Evolutionary conservation across 331 rosid species (phyloP), one percentile per base, ranked within the genome.

Genomic region (Dryas integrifolia): DNA sequence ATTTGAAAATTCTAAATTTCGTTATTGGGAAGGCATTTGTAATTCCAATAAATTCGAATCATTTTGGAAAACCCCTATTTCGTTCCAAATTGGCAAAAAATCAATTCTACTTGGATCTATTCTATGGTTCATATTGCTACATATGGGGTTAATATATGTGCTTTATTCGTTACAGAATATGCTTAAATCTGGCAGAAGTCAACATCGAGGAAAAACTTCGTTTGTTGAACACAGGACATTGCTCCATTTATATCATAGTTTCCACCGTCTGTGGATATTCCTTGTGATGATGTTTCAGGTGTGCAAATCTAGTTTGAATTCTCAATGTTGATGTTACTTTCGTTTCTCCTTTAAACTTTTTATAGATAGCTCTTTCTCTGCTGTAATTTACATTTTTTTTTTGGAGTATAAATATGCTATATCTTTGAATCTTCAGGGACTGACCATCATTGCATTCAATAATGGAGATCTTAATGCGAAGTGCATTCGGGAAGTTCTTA

Each of bases 231-330:
- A 94, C 75, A 88, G 97, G 11, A 91, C 92, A 21, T 94, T 94
- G 89, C 88, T 94, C 39, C 98, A 91, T 87, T 90, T 94, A 9
- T 94, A 89, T 83, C 98, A 91, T 65, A 91, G 98, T 77, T 94
- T 94, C 81, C 97, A 94, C 63, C 90, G 96, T 30, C 69, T 94
- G 71, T 94, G 98, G 98, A 91, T 91, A 82, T 94, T 94, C 82
- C 96, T 94, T 72, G 87, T 78, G 73, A 89, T 94, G 98, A 94
- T 89, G 98, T 94, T 94, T 80, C 97, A 94, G 98, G 98, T 94
- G 73, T 75, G 72, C 70, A 41, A 72, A 49, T 60, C 45, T 48
- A 7, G 55, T 0, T 4, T 68, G 64, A 66, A 41, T 53, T 15
- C 51, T 48, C 38, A 47, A n/a, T 58, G 7, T 41, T 59, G 13